Evolutionary conservation across 2,329 filamentous ascomycete genomes (phyloP).

Genomic region (Claviceps sorghi): DNA sequence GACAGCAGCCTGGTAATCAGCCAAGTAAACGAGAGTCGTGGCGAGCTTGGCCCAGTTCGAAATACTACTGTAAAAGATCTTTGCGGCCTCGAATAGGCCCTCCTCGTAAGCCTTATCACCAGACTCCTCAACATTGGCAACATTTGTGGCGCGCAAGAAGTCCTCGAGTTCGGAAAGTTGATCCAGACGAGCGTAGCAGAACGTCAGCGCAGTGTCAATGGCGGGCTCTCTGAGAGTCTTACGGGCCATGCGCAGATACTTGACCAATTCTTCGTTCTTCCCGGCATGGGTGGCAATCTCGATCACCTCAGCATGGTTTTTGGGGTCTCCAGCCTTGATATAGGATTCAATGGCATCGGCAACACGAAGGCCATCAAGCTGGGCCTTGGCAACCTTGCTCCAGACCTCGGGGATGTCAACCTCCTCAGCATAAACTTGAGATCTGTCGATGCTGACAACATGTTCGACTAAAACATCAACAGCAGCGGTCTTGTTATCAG

Average conservation of each 20-base stretch:
- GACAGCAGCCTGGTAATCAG: slow-evolving; percentile 92
- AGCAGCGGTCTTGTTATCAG: slow-evolving; percentile 72
- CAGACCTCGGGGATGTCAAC: slow-evolving; percentile 91
- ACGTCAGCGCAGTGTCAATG: slow-evolving; percentile 86
- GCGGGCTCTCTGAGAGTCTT: slow-evolving; percentile 90
- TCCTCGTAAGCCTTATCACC: slow-evolving; percentile 97
- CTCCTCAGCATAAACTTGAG: slow-evolving; percentile 87
- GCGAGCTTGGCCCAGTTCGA: slow-evolving; percentile 99
- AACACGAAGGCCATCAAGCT: slow-evolving; percentile 87
- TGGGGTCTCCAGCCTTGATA: slow-evolving; percentile 84
- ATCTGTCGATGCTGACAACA: slow-evolving; percentile 93
- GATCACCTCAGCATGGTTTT: slow-evolving; percentile 90
- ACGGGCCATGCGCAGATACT: slow-evolving; percentile 90
- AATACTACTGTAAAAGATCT: slow-evolving; percentile 97
- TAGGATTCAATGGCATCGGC: slow-evolving; percentile 92
- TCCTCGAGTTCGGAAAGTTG: slow-evolving; percentile 90
- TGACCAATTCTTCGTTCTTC: slow-evolving; percentile 95
- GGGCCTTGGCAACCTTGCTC: slow-evolving; percentile 96
- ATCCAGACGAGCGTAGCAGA: slow-evolving; percentile 83
- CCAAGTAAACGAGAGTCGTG: slow-evolving; percentile 91
- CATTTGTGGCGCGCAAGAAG: slow-evolving; percentile 84
- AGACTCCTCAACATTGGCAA: slow-evolving; percentile 89
- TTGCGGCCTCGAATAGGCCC: slow-evolving; percentile 86
- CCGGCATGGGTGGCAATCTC: slow-evolving; percentile 89
- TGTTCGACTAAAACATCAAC: slow-evolving; percentile 89